These are phyloP conservation scores for Myxozyma monticola DNA, from an alignment of 805 yeast genomes.

Conservation along the genomic window DNA sequence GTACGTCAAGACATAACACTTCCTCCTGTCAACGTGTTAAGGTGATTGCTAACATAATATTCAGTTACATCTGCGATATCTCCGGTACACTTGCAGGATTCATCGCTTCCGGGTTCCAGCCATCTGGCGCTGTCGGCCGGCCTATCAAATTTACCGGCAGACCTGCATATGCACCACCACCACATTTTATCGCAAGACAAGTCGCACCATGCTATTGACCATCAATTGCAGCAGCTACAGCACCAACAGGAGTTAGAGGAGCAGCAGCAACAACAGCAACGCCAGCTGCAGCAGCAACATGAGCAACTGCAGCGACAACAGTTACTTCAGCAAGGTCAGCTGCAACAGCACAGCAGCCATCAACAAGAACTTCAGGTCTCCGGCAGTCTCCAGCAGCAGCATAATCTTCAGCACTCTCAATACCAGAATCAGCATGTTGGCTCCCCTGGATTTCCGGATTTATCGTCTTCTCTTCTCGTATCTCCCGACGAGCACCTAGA, in stretches of 20 bases:
- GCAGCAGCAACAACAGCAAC: conserved; percentile 4
- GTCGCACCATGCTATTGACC: conserved; percentile 13
- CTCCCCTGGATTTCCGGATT: no score
- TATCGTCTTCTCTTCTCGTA: not conserved
- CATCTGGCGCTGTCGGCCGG: conserved; percentile 14
- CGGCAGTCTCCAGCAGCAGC: not conserved
- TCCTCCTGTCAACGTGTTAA: not conserved
- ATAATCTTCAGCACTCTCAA: not conserved
- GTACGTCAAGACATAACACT: conserved; percentile 1
- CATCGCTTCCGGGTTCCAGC: conserved; percentile 7
- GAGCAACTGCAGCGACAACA: conserved; percentile 5
- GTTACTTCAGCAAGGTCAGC: not conserved
- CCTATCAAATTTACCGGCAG: not conserved
- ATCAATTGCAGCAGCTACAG: conserved; percentile 20
- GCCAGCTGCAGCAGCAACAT: conserved; percentile 7
- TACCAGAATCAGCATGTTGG: not conserved
- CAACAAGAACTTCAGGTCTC: not conserved
- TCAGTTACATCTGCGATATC: conserved; percentile 20
- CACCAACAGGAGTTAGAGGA: conserved; percentile 11
- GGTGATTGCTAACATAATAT: not conserved
- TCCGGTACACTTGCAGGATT: conserved; percentile 17
- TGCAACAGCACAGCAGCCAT: not conserved
- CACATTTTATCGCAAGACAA: conserved; percentile 2
- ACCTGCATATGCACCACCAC: conserved; percentile 8
- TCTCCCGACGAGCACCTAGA: conserved; percentile 21